Evolutionary conservation across 1,284 basidiomycete species (phyloP), one percentile per base, ranked within the genome.

Genomic region (Tylopilus microsporus): DNA sequence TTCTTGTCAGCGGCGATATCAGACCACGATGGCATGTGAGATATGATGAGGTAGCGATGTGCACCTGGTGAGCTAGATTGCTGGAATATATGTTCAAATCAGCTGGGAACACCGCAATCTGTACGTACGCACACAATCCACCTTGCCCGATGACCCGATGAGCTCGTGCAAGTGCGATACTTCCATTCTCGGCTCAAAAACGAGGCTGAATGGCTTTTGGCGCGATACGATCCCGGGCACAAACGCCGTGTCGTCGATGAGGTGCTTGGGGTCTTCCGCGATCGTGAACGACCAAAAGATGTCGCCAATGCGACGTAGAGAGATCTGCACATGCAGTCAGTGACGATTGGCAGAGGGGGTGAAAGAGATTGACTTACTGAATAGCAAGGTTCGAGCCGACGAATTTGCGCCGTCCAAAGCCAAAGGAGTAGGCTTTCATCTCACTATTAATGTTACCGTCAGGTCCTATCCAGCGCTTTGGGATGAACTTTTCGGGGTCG

Each of bases 271-370:
- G 62, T 86, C 82, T 43, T 77, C 66, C 0, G 67, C 66, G 19
- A 87, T 73, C 0, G 65, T 74, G 71, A 86, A 86, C 0, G 83
- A 78, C 83, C 84, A 86, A n/a, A 83, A 75, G 1, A 82, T 68
- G 13, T 73, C 0, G 83, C 82, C 0, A 81, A 77, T 60, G 83
- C 85, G 52, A 87, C 73, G 62, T 81, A 83, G 4, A 86, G 72
- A 1, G 84, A 86, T 21, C 82, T 82, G 18, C 1, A 7, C 3
- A 12, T 4, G 16, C 11, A 30, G 15, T 47, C 12, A 30, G 25
- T 25, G 25, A 25, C 25, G 32, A 32, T 7, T 32, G 7, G 30
- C 30, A 32, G 30, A 32, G 30, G 30, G 30, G 32, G 32, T 32
- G 32, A 32, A 32, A 34, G 11, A 37, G 10, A 18, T 37, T 5